A percentile compares a stretch with the other conserved stretches of the same genome.
phyloP scores from a whole-genome alignment of 352 stramenopile species.

The Phytophthora pisi region DNA sequence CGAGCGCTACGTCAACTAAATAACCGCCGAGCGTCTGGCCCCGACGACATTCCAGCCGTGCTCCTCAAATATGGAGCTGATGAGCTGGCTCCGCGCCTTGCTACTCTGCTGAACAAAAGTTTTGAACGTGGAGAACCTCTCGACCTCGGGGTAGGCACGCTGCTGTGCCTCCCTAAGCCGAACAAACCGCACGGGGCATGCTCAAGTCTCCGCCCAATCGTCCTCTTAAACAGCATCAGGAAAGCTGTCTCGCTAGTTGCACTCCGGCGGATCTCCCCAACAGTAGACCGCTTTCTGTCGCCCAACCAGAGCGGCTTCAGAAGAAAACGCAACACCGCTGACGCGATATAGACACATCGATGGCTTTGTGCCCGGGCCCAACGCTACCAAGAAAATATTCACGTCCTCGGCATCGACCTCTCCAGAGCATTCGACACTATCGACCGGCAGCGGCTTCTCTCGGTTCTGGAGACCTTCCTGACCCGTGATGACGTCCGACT shows the following conservation, averaged over 20 bases:
- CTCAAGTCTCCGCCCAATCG: slow-evolving; percentile 12
- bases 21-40: not conserved
- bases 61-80: slow-evolving; percentile 10
- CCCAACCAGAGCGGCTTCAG: not conserved
- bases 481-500: slow-evolving; percentile 4
- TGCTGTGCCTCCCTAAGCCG: slow-evolving; percentile 3
- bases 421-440: slow-evolving; percentile 13
- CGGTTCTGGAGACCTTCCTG: slow-evolving; percentile 7
- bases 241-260: slow-evolving; percentile 8
- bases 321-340: not conserved
- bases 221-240: slow-evolving; percentile 7
- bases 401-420: slow-evolving; percentile 14
- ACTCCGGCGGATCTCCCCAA: not conserved
- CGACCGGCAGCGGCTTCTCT: slow-evolving; percentile 5
- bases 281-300: slow-evolving; percentile 2
- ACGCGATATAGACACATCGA: slow-evolving; percentile 1
- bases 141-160: not conserved
- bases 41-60: slow-evolving; percentile 6
- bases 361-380: not conserved
- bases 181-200: slow-evolving; percentile 2
- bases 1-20: not conserved
- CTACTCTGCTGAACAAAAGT: not conserved
- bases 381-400: not conserved
- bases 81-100: not conserved
- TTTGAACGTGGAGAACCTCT: slow-evolving; percentile 1